Conservation (phyloP, 768 basidiomycete genomes). For the Termitomyces bulborhizus region DNA sequence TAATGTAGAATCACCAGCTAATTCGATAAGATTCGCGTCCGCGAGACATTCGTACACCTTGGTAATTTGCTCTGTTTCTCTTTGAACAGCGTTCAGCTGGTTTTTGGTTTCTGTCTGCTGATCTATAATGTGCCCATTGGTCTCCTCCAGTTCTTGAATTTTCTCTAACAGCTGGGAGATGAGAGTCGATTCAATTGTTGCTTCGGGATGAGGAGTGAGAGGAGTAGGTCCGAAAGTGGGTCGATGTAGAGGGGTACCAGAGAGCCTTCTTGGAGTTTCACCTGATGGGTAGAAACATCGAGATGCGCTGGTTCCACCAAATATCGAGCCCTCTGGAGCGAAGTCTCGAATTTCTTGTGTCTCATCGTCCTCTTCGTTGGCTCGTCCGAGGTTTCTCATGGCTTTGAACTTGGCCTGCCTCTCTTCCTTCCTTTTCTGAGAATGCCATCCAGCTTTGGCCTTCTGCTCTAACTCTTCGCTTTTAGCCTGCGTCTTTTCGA, state of each 20-base stretch:
- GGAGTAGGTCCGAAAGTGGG: slow-evolving; percentile 9
- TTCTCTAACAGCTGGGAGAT: slow-evolving; percentile 69
- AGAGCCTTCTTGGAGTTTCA: slow-evolving; percentile 14
- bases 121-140: slow-evolving; percentile 59
- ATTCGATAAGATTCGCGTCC: slow-evolving; percentile 45
- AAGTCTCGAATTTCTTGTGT: slow-evolving; percentile 43
- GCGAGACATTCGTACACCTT: slow-evolving; percentile 65
- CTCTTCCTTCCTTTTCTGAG: slow-evolving; percentile 41
- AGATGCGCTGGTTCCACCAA: slow-evolving; percentile 25
- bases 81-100: slow-evolving; percentile 63
- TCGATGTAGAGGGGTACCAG: slow-evolving; percentile 12
- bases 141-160: slow-evolving; percentile 71
- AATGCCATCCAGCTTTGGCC: slow-evolving; percentile 39
- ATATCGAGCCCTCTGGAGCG: slow-evolving; percentile 49
- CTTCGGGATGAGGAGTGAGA: slow-evolving; percentile 30
- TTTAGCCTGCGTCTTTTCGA: slow-evolving; percentile 68
- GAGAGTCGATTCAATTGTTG: slow-evolving; percentile 45
- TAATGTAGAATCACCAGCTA: slow-evolving; percentile 31
- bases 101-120: slow-evolving; percentile 58
- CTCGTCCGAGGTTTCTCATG: slow-evolving; percentile 35
- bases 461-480: slow-evolving; percentile 70
- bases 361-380: slow-evolving; percentile 22
- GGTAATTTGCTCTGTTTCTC: slow-evolving; percentile 65
- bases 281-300: slow-evolving; percentile 23
- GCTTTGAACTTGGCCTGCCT: slow-evolving; percentile 50